Evolutionary conservation across 2,329 filamentous ascomycete species (phyloP).

Genomic region (Calonectria fujianensis): DNA sequence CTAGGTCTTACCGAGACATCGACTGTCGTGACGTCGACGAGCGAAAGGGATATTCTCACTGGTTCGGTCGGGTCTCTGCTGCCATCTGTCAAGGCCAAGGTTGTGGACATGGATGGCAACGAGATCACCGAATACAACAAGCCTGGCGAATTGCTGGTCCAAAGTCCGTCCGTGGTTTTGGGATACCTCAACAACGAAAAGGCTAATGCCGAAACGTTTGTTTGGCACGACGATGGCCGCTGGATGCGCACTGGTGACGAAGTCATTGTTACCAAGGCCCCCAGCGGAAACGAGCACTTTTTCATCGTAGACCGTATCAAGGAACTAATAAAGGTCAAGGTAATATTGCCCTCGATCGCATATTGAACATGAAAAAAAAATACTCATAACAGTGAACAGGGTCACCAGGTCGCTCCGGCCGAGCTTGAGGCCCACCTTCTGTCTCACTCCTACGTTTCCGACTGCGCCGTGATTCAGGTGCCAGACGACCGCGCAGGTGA

Average conservation of each 20-base stretch:
- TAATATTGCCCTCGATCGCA: slow-evolving; percentile 52
- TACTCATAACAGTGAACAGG: slow-evolving; percentile 23
- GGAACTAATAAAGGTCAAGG: slow-evolving; percentile 85
- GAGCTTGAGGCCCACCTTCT: slow-evolving; percentile 85
- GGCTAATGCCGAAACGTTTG: slow-evolving; percentile 86
- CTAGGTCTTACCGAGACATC: slow-evolving; percentile 82
- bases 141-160: slow-evolving; percentile 86
- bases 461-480: slow-evolving; percentile 84
- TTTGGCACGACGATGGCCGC: slow-evolving; percentile 76
- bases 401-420: slow-evolving; percentile 83
- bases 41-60: slow-evolving; percentile 75
- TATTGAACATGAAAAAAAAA: accelerated
- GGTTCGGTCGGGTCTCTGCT: slow-evolving; percentile 81
- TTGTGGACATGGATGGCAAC: slow-evolving; percentile 78
- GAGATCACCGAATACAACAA: slow-evolving; percentile 81
- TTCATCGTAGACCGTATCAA: slow-evolving; percentile 85
- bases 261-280: slow-evolving; percentile 78
- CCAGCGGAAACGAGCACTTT: slow-evolving; percentile 83
- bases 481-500: slow-evolving; percentile 75
- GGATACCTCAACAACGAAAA: slow-evolving; percentile 91
- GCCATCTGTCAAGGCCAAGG: slow-evolving; percentile 76
- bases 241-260: slow-evolving; percentile 92
- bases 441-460: slow-evolving; percentile 80
- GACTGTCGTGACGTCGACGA: slow-evolving; percentile 77
- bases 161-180: slow-evolving; percentile 83